Conservation (phyloP, 23 red algal species). For the Agarophyton chilense region DNA sequence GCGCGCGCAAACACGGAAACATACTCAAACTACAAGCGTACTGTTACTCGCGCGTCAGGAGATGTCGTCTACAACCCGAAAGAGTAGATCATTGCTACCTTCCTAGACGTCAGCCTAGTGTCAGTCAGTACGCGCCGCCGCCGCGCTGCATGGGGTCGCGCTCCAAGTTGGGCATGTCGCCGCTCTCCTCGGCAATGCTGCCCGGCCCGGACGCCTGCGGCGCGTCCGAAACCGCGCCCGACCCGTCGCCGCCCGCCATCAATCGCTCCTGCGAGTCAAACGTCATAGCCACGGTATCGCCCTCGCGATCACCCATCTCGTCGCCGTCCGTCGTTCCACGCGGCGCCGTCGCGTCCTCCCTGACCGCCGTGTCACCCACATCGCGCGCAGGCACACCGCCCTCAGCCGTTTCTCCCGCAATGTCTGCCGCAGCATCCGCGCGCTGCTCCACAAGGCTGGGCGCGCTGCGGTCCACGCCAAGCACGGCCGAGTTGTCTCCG, state of each 20-base stretch:
- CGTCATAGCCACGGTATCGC: neutral
- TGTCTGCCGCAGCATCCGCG: neutral
- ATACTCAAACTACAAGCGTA: too few relatives aligned
- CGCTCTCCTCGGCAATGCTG: slow-evolving; percentile 45
- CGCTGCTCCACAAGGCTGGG: neutral
- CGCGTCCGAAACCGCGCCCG: slow-evolving; percentile 33
- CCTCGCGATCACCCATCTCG: neutral
- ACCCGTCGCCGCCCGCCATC: slow-evolving; percentile 51
- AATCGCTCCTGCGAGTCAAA: slow-evolving; percentile 52
- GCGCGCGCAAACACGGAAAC: too few relatives aligned
- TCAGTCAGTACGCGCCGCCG: neutral
- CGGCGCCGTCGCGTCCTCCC: neutral
- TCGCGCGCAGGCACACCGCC: too few relatives aligned
- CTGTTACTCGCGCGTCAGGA: too few relatives aligned
- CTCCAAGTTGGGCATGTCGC: slow-evolving; percentile 60
- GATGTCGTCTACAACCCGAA: too few relatives aligned
- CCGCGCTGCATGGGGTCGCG: slow-evolving; percentile 34
- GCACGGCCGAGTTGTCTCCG: slow-evolving; percentile 44
- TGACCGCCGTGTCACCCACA: too few relatives aligned
- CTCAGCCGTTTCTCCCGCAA: neutral
- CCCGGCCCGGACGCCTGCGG: neutral
- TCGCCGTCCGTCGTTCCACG: neutral
- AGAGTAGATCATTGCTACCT: too few relatives aligned
- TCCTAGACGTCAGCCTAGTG: too few relatives aligned
- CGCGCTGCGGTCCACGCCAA: neutral